Evolutionary conservation across 176 grass and related monocot species (phyloP).

Genomic region (Phragmites australis): DNA sequence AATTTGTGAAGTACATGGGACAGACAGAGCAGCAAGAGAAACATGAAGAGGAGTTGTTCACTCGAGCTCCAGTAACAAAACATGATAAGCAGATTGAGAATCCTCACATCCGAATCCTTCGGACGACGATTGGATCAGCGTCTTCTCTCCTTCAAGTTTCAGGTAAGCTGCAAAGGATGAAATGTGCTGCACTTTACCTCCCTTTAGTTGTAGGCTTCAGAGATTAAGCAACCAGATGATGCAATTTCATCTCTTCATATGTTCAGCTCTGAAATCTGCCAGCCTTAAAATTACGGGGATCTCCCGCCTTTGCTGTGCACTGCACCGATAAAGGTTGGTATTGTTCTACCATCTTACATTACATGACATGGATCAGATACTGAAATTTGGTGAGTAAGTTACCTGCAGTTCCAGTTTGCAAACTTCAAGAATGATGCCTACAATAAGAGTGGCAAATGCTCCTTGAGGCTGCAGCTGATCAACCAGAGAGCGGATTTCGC

Average conservation of each 20-base stretch:
- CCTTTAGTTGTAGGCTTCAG: neutral
- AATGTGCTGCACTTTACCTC: too few species aligned
- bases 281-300: slow-evolving; percentile 42
- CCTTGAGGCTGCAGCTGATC: slow-evolving; percentile 60
- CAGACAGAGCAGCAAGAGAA: slow-evolving; percentile 65
- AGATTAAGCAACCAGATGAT: neutral
- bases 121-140: slow-evolving; percentile 55
- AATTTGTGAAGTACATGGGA: slow-evolving; percentile 55
- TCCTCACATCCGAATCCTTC: slow-evolving; percentile 44
- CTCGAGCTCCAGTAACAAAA: slow-evolving; percentile 71
- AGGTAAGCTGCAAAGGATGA: slow-evolving; percentile 42
- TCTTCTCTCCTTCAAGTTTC: slow-evolving; percentile 69
- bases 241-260: neutral
- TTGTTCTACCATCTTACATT: neutral
- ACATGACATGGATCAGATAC: neutral
- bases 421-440: slow-evolving; percentile 48
- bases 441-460: slow-evolving; percentile 45
- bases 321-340: slow-evolving; percentile 38
- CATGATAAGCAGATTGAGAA: slow-evolving; percentile 73
- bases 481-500: slow-evolving; percentile 64
- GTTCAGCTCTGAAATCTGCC: slow-evolving; percentile 51
- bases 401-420: slow-evolving; percentile 60
- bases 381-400: neutral
- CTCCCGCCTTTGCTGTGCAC: slow-evolving; percentile 52
- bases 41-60: slow-evolving; percentile 79